These are phyloP conservation scores for Ophiostoma ulmi DNA, from an alignment of 2,329 filamentous ascomycete species.

Conservation along the genomic window DNA sequence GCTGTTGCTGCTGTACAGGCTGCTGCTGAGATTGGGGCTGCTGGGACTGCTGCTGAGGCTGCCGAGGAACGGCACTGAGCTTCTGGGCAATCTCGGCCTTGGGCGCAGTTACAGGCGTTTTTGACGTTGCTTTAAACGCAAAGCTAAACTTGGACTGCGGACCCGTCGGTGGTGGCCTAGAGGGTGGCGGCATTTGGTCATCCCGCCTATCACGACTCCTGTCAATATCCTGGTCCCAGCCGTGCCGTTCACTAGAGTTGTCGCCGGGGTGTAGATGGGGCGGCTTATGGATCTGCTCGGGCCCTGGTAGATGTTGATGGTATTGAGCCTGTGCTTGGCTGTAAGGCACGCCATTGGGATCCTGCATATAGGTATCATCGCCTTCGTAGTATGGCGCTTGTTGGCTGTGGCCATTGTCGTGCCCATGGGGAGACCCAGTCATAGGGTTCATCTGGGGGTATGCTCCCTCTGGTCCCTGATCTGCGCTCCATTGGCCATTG, in stretches of 20 bases:
- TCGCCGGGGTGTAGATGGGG: not conserved
- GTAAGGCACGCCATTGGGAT: not conserved
- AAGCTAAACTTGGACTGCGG: slow-evolving; percentile 77
- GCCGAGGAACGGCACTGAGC: slow-evolving; percentile 59
- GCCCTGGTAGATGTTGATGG: not conserved
- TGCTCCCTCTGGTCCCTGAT: slow-evolving; percentile 36
- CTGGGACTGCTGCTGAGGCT: slow-evolving; percentile 28
- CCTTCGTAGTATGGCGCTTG: slow-evolving; percentile 18
- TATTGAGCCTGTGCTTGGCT: not conserved
- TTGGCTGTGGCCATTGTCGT: slow-evolving; percentile 24
- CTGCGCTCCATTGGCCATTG: slow-evolving; percentile 63
- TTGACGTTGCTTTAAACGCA: slow-evolving; percentile 73
- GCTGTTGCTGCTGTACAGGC: slow-evolving; percentile 17
- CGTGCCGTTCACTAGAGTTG: not conserved
- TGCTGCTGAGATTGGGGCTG: not conserved
- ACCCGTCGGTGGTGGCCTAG: slow-evolving; percentile 46
- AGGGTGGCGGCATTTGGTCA: slow-evolving; percentile 47
- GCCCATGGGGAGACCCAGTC: slow-evolving; percentile 27
- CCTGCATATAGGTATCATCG: slow-evolving; percentile 19
- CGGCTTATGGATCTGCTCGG: not conserved
- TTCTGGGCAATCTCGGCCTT: slow-evolving; percentile 64
- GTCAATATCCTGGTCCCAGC: not conserved
- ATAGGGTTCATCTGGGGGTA: slow-evolving; percentile 33
- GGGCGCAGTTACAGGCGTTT: slow-evolving; percentile 51
- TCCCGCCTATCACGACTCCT: not conserved